phyloP scores from a whole-genome alignment of 2,329 filamentous ascomycete species.

The Sclerotinia nivalis region DNA sequence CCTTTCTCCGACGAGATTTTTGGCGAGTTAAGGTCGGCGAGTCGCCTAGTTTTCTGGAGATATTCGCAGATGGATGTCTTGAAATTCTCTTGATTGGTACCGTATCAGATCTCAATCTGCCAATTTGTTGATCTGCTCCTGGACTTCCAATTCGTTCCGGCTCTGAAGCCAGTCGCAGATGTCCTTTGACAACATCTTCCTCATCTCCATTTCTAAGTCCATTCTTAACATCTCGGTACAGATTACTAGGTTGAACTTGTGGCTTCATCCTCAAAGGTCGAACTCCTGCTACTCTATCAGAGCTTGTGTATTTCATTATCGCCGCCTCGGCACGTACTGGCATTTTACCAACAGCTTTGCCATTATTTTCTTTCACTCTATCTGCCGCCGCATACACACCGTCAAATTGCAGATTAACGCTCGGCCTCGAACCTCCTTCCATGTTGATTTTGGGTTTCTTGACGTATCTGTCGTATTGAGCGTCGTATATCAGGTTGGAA shows the following conservation, averaged over 20 bases:
- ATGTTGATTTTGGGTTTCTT: neutral
- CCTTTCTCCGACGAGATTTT: neutral
- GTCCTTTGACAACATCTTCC: neutral
- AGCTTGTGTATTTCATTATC: slow-evolving; percentile 1
- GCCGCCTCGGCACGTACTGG: neutral
- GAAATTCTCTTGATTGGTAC: neutral
- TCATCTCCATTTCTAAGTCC: neutral
- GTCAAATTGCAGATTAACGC: neutral
- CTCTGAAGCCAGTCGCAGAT: slow-evolving; percentile 7
- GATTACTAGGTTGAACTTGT: neutral
- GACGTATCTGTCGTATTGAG: neutral
- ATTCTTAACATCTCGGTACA: neutral
- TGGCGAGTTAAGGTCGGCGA: neutral
- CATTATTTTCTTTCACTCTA: neutral
- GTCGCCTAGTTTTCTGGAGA: neutral
- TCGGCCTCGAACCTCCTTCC: neutral
- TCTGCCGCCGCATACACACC: neutral
- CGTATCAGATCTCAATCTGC: neutral
- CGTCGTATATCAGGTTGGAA: slow-evolving; percentile 1
- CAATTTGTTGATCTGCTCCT: neutral
- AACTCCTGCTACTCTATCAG: neutral
- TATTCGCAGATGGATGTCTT: neutral
- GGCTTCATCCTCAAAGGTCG: slow-evolving; percentile 12
- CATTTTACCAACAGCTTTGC: neutral
- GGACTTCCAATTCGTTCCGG: neutral